Evolutionary conservation across 78 protist genomes (phyloP), one percentile per base, ranked within the genome.

Genomic region (Chrysochromulina tobinii): DNA sequence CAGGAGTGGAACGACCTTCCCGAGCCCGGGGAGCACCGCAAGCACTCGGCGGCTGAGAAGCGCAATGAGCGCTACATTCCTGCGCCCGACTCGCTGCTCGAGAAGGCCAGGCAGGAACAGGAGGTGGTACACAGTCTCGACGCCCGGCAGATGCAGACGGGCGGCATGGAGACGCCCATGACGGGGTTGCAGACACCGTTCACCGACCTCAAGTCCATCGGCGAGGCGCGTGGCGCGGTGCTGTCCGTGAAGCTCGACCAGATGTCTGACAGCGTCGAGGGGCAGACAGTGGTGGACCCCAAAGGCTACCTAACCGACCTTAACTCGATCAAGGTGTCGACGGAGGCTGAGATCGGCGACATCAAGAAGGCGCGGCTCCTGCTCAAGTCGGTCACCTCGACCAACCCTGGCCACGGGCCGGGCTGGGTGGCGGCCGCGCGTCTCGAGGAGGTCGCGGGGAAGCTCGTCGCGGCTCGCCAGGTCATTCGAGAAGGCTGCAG

Each of bases 391-490:
- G 95, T 96, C 14, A 79, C 51, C 15, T 20, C 72, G 48, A 96
- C 98, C 1, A 96, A 96, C 89, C 95, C 94, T 3, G 50, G 61
- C 27, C 94, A 93, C 88, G 90, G 79, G 1, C 96, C 96, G 4
- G 98, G 97, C 15, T 97, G 99, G 99, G 95, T 98, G n/a, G 97
- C 61, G 6, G 87, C 95, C 0, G 98, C 99, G 18, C 92, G 98
- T 6, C 87, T 98, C 0, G 99, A 98, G 88, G 97, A 95, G 66
- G 84, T 75, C 2, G 98, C 95, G 0, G 99, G 99, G 38, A 94
- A 92, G 73, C 53, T 98, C 20, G 79, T 73, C 53, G 87, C 57
- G 1, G 99, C 99, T 7, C 85, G 99, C 18, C 92, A 90, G 79
- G 75, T 96, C 54, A 96, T 97, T n/a, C 38, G 87, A 51, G 87